Evolutionary conservation across 129 eudicot genomes (phyloP).

Genomic region (Glebionis coronaria): DNA sequence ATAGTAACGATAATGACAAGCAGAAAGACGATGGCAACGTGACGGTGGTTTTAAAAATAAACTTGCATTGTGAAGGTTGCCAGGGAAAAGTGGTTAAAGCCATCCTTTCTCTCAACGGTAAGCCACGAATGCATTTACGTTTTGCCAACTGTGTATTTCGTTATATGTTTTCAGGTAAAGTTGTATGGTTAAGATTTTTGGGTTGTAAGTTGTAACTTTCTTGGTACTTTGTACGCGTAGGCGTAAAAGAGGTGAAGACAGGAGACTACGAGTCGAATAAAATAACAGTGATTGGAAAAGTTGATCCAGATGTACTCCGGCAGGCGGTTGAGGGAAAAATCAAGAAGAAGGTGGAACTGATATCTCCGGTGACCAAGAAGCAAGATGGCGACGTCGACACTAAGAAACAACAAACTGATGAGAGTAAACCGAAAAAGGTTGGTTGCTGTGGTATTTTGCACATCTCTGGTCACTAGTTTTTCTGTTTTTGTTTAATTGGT

Average conservation of each 20-base stretch:
- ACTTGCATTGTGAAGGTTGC: conserved; percentile 47
- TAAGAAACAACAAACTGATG: neutral
- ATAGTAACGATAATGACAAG: conserved; percentile 7
- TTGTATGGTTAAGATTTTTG: too few relatives aligned
- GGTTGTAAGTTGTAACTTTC: neutral
- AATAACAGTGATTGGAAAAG: conserved; percentile 37
- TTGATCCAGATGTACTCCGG: conserved; percentile 41
- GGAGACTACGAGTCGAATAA: conserved; percentile 35
- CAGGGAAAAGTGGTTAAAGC: conserved; percentile 24
- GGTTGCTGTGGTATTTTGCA: neutral
- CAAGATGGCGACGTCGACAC: conserved; percentile 6
- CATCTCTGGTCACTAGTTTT: neutral
- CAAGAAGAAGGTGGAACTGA: conserved; percentile 41
- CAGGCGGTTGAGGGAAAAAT: conserved; percentile 26
- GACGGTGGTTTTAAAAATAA: conserved; percentile 30
- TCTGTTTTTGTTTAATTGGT: neutral
- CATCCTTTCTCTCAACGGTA: conserved; percentile 30
- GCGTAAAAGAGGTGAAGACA: conserved; percentile 39
- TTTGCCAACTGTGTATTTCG: too few relatives aligned
- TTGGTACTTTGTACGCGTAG: conserved; percentile 12
- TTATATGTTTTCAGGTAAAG: too few relatives aligned
- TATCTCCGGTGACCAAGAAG: conserved; percentile 40
- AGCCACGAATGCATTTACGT: neutral
- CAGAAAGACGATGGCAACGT: conserved; percentile 4
- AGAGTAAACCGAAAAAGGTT: neutral